A percentile compares a stretch with the other conserved stretches of the same genome.
Conservation (phyloP, 768 basidiomycete genomes). For the Amanita rubescens region DNA sequence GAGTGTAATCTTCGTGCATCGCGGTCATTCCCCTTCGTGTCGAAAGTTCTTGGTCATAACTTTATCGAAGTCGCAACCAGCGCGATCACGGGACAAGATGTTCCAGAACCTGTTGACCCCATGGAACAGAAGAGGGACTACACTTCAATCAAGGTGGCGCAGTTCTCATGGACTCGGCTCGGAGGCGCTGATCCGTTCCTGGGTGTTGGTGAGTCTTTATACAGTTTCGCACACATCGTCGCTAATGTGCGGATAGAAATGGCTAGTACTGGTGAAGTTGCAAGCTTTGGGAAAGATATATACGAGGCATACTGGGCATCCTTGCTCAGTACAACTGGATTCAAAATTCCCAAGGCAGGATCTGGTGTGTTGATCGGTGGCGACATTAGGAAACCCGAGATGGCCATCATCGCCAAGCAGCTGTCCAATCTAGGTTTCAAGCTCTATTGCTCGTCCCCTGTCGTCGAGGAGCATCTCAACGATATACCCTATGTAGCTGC, state of each 20-base stretch:
- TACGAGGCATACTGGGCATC: slow-evolving; percentile 97
- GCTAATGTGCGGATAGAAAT: slow-evolving; percentile 53
- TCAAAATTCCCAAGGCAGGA: slow-evolving; percentile 78
- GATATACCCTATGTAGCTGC: slow-evolving; percentile 66
- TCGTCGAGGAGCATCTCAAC: slow-evolving; percentile 79
- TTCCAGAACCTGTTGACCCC: slow-evolving; percentile 86
- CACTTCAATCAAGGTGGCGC: slow-evolving; percentile 93
- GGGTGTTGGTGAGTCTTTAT: slow-evolving; percentile 67
- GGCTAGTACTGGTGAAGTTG: slow-evolving; percentile 98
- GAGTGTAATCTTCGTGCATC: slow-evolving; percentile 99
- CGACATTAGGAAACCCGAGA: slow-evolving; percentile 81
- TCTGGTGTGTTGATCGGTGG: slow-evolving; percentile 93
- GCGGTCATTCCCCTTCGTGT: slow-evolving; percentile 98
- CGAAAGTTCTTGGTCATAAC: slow-evolving; percentile 95
- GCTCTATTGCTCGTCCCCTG: slow-evolving; percentile 79
- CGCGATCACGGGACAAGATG: slow-evolving; percentile 78
- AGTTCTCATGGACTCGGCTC: slow-evolving; percentile 96
- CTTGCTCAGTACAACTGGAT: slow-evolving; percentile 90
- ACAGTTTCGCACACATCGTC: neutral
- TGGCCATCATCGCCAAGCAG: slow-evolving; percentile 72
- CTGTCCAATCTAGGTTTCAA: slow-evolving; percentile 89
- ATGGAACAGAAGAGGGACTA: slow-evolving; percentile 90
- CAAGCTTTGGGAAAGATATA: slow-evolving; percentile 88
- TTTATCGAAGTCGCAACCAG: slow-evolving; percentile 92
- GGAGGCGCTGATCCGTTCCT: slow-evolving; percentile 96